Conservation (phyloP, 1,284 basidiomycete genomes). For the Rugosomyces carneus region DNA sequence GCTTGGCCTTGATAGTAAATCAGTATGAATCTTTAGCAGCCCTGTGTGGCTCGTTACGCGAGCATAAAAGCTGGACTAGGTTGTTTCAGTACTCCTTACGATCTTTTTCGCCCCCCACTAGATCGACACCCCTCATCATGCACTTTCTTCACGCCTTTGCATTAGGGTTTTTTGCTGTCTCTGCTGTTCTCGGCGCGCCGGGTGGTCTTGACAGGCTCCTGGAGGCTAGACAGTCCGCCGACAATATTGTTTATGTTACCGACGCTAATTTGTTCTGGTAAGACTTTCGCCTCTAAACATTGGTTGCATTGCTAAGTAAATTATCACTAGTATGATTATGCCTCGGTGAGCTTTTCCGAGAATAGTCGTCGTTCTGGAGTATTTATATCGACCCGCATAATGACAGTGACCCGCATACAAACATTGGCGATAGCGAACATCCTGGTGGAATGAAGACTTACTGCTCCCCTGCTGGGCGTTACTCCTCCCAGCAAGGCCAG, state of each 20-base stretch:
- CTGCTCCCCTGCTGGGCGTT: conserved; percentile 34
- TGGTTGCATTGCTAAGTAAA: not conserved
- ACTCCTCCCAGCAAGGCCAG: conserved; percentile 33
- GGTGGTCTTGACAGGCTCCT: conserved; percentile 8
- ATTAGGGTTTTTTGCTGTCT: conserved; percentile 5
- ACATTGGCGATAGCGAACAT: conserved; percentile 46
- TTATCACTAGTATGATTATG: conserved; percentile 34
- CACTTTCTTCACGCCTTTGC: not conserved
- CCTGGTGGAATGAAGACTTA: conserved; percentile 45
- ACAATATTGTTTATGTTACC: conserved; percentile 42
- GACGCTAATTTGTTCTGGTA: conserved; percentile 35
- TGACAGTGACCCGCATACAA: conserved; percentile 35
- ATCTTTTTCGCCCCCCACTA: not conserved
- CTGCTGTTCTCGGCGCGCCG: not conserved
- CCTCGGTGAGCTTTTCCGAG: conserved; percentile 27
- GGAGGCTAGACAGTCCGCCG: conserved; percentile 25
- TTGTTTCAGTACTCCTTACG: not conserved
- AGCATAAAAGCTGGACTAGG: not conserved
- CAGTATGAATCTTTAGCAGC: too few relatives aligned
- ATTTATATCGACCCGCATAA: not conserved
- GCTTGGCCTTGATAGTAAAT: not conserved
- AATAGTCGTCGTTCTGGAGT: too few relatives aligned
- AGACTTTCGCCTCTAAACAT: conserved; percentile 8
- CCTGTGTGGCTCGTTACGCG: too few relatives aligned
- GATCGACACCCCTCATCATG: conserved; percentile 2